These are phyloP conservation scores for Hibiscus mutabilis DNA, from an alignment of 345 rosid genomes.

Conservation along the genomic window DNA sequence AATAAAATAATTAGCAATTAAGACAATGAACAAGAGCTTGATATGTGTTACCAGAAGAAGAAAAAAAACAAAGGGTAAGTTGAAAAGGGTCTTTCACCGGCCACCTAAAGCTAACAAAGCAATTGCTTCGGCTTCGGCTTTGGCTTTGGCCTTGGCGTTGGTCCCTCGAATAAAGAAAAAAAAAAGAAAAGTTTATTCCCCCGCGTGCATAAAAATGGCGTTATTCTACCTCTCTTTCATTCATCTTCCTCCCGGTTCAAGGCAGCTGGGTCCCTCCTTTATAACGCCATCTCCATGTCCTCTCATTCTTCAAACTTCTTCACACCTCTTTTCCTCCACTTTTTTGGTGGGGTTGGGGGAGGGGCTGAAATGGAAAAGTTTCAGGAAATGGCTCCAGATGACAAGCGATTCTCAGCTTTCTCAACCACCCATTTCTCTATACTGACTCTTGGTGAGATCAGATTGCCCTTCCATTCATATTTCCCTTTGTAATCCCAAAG, in stretches of 20 bases:
- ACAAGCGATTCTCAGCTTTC: slow-evolving; percentile 41
- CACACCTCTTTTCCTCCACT: neutral
- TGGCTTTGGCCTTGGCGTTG: neutral
- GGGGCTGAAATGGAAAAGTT: neutral
- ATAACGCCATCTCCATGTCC: neutral
- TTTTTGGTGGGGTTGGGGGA: slow-evolving; percentile 19
- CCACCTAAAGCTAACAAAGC: slow-evolving; percentile 23
- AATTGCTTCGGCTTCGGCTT: neutral
- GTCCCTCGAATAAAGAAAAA: neutral
- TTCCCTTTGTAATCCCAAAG: slow-evolving; percentile 3
- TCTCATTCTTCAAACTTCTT: slow-evolving; percentile 2
- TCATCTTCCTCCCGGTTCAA: neutral
- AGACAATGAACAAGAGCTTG: slow-evolving; percentile 22
- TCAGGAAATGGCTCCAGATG: slow-evolving; percentile 22
- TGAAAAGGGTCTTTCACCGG: slow-evolving; percentile 55
- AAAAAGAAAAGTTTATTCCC: neutral
- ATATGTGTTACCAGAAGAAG: slow-evolving; percentile 9
- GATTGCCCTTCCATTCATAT: neutral
- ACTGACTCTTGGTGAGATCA: slow-evolving; percentile 7
- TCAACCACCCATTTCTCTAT: slow-evolving; percentile 39
- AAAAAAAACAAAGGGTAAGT: slow-evolving; percentile 38
- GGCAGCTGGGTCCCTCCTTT: too few species aligned
- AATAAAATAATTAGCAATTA: slow-evolving; percentile 1
- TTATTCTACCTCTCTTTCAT: slow-evolving; percentile 3
- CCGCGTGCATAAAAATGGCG: slow-evolving; percentile 21